Percentiles rank a stretch among this genome's conserved stretches.
Evolutionary conservation across 2,329 filamentous ascomycete species (phyloP).

Genomic region (Rhytidhysteron rufulum): DNA sequence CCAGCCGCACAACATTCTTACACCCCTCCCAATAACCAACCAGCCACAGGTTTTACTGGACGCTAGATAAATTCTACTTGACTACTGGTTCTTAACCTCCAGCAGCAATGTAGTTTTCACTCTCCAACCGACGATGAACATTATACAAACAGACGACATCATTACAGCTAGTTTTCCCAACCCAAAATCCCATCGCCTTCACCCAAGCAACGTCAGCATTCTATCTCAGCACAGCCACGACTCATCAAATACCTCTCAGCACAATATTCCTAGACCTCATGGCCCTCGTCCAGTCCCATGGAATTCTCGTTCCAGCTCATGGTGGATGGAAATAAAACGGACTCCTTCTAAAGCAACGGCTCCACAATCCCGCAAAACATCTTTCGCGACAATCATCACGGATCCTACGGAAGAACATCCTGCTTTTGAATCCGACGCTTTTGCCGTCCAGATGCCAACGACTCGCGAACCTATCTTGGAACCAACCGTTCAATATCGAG

Average conservation of each 20-base stretch:
- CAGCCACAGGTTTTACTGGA: background rate
- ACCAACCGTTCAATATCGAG: constrained; percentile 9
- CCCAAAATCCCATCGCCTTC: constrained; percentile 9
- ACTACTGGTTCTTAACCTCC: background rate
- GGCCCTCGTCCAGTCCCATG: constrained; percentile 13
- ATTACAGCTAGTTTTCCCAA: constrained; percentile 12
- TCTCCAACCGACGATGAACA: constrained; percentile 19
- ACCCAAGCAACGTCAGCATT: constrained; percentile 12
- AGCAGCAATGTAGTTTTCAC: too few species aligned
- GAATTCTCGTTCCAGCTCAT: constrained; percentile 13
- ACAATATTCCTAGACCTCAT: constrained; percentile 4
- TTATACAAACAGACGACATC: constrained; percentile 11
- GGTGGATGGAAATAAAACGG: constrained; percentile 12
- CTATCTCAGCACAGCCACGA: constrained; percentile 8
- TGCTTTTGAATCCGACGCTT: constrained; percentile 31
- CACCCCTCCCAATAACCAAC: constrained; percentile 1
- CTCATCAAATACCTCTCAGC: constrained; percentile 7
- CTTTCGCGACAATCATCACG: constrained; percentile 22
- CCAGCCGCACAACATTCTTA: constrained; percentile 27
- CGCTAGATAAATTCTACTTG: background rate
- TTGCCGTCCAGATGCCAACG: constrained; percentile 30
- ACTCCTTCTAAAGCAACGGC: constrained; percentile 10
- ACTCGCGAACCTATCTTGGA: constrained; percentile 26
- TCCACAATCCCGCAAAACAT: constrained; percentile 22
- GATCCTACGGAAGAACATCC: constrained; percentile 20